Evolutionary conservation across 257 asterid species (phyloP), one percentile per base, ranked within the genome.

Genomic region (Gentiana dahurica): DNA sequence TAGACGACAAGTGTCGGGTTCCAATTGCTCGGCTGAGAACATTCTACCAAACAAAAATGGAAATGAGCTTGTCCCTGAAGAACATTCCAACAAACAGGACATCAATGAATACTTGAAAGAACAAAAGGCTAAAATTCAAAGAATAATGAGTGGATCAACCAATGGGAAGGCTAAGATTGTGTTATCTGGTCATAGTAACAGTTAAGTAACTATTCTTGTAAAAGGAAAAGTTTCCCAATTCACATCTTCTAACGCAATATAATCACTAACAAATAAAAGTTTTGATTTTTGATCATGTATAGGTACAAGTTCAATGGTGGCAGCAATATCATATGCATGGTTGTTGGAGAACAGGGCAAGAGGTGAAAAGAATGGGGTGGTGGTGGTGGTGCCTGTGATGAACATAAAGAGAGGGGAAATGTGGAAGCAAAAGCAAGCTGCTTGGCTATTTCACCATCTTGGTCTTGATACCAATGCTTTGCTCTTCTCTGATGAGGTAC

Each of bases 221-320:
- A 24, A 10, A 0, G 41, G 41, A 1, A 11, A 10, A 35, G 11
- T 43, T 33, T 57, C 45, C 45, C 45, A 2, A 0, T 24, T 24
- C 24, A 24, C 24, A 24, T 24, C 24, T 24, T 24, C 24, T 24
- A 24, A 24, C 24, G 24, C 1, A 24, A 24, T 24, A 24, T 24
- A 24, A 24, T 39, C 8, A 5, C 46, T 41, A 41, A 50, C 36
- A 60, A 59, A 52, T 55, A 46, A 43, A 35, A 34, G 50, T 13
- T 24, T 24, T 2, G 38, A 2, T 0, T 2, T 10, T 51, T 24
- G 4, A 44, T 38, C 57, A 60, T 73, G 36, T 62, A 24, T 24
- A 88, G 96, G 95, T 60, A 85, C 90, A n/a, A 88, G 95, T 66
- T 85, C 94, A 55, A 88, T 88, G 95, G 90, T 81, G 69, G 95